These are phyloP conservation scores for Hericium erinaceus DNA, from an alignment of 768 basidiomycete genomes.

Conservation along the genomic window DNA sequence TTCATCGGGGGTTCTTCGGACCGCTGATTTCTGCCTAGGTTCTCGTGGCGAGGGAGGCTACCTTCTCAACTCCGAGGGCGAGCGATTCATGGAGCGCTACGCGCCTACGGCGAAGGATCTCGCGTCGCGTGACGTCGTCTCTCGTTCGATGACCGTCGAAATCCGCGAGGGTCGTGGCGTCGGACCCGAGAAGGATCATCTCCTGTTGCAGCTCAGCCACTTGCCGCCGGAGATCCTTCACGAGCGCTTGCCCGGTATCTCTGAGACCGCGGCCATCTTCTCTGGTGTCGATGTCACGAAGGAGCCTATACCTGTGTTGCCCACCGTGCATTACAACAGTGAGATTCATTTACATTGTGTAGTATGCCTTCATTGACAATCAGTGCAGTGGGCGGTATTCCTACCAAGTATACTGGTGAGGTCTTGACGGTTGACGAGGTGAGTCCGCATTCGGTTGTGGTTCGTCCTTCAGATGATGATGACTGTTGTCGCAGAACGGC, in stretches of 20 bases:
- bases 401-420: conserved; percentile 96
- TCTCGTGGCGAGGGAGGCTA: conserved; percentile 99
- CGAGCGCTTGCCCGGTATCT: conserved; percentile 97
- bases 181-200: conserved; percentile 95
- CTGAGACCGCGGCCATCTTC: conserved; percentile 98
- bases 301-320: conserved; percentile 97
- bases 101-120: conserved; percentile 99
- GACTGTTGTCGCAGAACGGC: conserved; percentile 41
- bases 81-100: conserved; percentile 99
- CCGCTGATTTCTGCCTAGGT: conserved; percentile 35
- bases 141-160: conserved; percentile 98
- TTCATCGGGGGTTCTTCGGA: background rate
- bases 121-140: conserved; percentile 98
- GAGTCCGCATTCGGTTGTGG: background rate
- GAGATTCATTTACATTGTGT: conserved; percentile 25
- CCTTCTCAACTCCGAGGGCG: conserved; percentile 95
- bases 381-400: conserved; percentile 91
- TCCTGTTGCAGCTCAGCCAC: conserved; percentile 95
- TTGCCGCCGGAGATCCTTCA: conserved; percentile 91
- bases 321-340: conserved; percentile 99
- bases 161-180: conserved; percentile 98
- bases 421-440: conserved; percentile 78
- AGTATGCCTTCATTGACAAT: conserved; percentile 6
- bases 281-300: conserved; percentile 99
- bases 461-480: background rate